Base-by-base conservation (phyloP, 495 filamentous ascomycete genomes). In the Penicillium diatomitis region DNA sequence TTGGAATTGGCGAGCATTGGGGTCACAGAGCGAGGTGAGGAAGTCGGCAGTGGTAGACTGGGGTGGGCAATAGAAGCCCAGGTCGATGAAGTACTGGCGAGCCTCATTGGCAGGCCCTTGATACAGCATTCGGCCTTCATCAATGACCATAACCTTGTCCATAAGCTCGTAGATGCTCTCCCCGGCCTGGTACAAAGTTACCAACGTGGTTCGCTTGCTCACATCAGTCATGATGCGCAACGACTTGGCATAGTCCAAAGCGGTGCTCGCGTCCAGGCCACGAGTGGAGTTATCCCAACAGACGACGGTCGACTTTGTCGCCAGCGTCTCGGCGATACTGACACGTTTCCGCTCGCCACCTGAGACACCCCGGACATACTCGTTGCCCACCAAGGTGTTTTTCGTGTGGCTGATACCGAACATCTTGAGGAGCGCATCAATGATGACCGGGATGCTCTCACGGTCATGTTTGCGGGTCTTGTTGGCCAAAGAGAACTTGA, bases 141-240 rank as follows among this genome's bases (percentile, higher is more conserved):
- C 80, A 44, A 87, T 82, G 29, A 87, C 75, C 46, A 84, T 53
- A 0, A 87, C 83, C 58, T 86, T 87, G 60, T 87, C 84, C 82
- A 91, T 87, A 3, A 87, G 69, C 55, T 90, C 77, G 60, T 88
- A 91, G 53, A 90, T 90, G 33, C 80, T 84, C 61, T 92, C 82
- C 44, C 87, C 85, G 2, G 86, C 86, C 59, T 92, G 87, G 66
- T 92, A 92, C 2, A 92, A 70, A 2, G 87, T 91, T 20, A 88
- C 87, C 32, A 95, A 73, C 0, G 87, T 90, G 4, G 88, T 92
- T 8, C 83, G 80, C 56, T 88, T 79, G 57, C 77, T 85, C 47
- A 92, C 79, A 50, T 89, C 86, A 20, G 89, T 91, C 80, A 92
- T 88, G 53, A 88, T 83, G 8, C 87, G 78, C 33, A 91, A 65